Evolutionary conservation across 2,329 filamentous ascomycete genomes (phyloP), one percentile per base, ranked within the genome.

Genomic region (Fusarium napiforme): DNA sequence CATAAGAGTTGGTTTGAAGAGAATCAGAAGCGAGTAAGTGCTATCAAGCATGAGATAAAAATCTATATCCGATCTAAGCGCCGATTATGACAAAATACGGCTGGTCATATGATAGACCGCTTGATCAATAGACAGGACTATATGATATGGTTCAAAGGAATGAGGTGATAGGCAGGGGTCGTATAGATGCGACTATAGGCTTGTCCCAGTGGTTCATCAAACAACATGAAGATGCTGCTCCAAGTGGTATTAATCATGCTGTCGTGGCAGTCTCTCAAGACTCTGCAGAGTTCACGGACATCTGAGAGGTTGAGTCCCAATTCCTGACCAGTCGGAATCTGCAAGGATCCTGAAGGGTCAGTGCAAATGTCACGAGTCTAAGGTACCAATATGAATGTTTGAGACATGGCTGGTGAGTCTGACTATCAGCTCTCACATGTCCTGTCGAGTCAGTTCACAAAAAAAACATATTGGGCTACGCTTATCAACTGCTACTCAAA

Each of bases 321-420:
- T 64, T 34, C 49, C 57, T 58, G 61, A 60, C 75, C 75, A 77
- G 68, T 73, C 68, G 64, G 60, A 64, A 77, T 59, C 60, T 60
- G 61, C 67, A 57, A 68, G 59, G 60, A 34, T 55, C 58, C 71
- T 71, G 55, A 60, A 65, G 57, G 47, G 60, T 52, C 55, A 66
- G 58, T 64, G 68, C 50, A 45, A 69, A 76, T 69, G 60, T 60
- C 64, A 69, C 52, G 52, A 62, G 64, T 43, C 49, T 28, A 45
- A 37, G 16, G 57, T 67, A 58, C 50, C 19, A 52, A 74, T 72
- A 50, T 61, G 47, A 55, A 21, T 45, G 26, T 67, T 67, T 68
- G 50, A 77, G 74, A 71, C 73, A 75, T 68, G 69, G 61, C 62
- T 59, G 39, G 50, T 46, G 46, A 71, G 53, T 61, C 57, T 60